A percentile compares a stretch with the other conserved stretches of the same genome.
Conservation (phyloP, 495 filamentous ascomycete genomes). For the Filosporella fistucella region DNA sequence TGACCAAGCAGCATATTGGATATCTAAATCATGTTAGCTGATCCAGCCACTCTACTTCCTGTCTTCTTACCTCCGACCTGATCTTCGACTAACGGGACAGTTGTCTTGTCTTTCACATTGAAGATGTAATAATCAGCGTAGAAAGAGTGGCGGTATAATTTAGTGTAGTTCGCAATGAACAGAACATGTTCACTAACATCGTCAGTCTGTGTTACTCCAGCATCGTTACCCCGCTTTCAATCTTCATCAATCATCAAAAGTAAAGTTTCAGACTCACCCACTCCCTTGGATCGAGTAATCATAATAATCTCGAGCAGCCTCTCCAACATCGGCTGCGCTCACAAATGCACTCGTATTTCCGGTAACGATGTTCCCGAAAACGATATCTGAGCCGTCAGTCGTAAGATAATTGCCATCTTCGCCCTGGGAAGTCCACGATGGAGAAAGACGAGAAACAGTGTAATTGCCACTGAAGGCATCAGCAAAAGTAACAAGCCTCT, state of each 20-base stretch:
- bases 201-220: neutral
- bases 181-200: constrained; percentile 37
- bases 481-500: constrained; percentile 23
- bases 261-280: neutral
- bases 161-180: constrained; percentile 49
- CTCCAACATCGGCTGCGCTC: constrained; percentile 22
- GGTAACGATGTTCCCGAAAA: constrained; percentile 32
- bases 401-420: constrained; percentile 31
- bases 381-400: constrained; percentile 24
- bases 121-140: constrained; percentile 52
- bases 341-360: constrained; percentile 29
- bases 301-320: constrained; percentile 21
- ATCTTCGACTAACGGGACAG: constrained; percentile 38
- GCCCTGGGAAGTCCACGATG: constrained; percentile 29
- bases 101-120: constrained; percentile 39
- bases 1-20: constrained; percentile 51
- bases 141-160: constrained; percentile 53
- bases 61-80: constrained; percentile 28
- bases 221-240: too few relatives aligned
- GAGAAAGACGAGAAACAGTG: constrained; percentile 14
- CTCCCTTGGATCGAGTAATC: constrained; percentile 34
- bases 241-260: too few relatives aligned
- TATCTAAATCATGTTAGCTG: constrained; percentile 28
- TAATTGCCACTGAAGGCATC: constrained; percentile 24
- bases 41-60: neutral